Conservation (phyloP, 176 grass and related monocot genomes). For the Avena atlantica region DNA sequence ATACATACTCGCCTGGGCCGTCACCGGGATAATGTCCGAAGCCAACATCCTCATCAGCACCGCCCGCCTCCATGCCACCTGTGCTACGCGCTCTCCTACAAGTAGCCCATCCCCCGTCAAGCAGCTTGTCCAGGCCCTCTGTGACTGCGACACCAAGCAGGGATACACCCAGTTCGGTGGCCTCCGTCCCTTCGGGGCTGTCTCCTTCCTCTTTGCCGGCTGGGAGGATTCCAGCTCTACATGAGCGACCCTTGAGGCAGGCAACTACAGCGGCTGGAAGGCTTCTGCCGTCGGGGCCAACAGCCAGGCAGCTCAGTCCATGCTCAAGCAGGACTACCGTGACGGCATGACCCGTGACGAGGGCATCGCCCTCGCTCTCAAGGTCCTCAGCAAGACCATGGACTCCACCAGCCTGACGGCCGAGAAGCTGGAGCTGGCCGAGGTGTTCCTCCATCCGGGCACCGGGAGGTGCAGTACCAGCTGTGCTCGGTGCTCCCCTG, state of each 20-base stretch:
- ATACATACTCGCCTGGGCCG: slow-evolving; percentile 59
- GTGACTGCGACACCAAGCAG: slow-evolving; percentile 95
- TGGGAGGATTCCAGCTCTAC: slow-evolving; percentile 97
- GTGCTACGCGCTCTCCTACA: slow-evolving; percentile 73
- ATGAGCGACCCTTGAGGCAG: slow-evolving; percentile 85
- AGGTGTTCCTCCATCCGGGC: slow-evolving; percentile 43
- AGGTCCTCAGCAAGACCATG: slow-evolving; percentile 95
- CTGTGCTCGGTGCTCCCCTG: too few relatives aligned
- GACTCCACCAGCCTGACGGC: slow-evolving; percentile 81
- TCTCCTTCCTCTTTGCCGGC: slow-evolving; percentile 88
- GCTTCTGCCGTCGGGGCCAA: slow-evolving; percentile 80
- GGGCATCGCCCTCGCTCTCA: slow-evolving; percentile 70
- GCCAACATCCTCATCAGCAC: slow-evolving; percentile 94
- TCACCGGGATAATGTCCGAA: slow-evolving; percentile 91
- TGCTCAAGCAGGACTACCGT: slow-evolving; percentile 93
- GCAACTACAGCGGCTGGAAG: slow-evolving; percentile 86
- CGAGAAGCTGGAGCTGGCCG: slow-evolving; percentile 83
- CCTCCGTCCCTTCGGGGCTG: slow-evolving; percentile 88
- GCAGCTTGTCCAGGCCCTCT: slow-evolving; percentile 88
- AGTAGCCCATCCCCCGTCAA: slow-evolving; percentile 77
- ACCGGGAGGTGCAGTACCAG: background rate
- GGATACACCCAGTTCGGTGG: slow-evolving; percentile 92
- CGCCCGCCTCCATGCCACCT: slow-evolving; percentile 76
- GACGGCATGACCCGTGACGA: slow-evolving; percentile 78
- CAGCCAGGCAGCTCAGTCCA: slow-evolving; percentile 89